Evolutionary conservation across 768 basidiomycete species (phyloP).

Genomic region (Favolaschia claudopus): DNA sequence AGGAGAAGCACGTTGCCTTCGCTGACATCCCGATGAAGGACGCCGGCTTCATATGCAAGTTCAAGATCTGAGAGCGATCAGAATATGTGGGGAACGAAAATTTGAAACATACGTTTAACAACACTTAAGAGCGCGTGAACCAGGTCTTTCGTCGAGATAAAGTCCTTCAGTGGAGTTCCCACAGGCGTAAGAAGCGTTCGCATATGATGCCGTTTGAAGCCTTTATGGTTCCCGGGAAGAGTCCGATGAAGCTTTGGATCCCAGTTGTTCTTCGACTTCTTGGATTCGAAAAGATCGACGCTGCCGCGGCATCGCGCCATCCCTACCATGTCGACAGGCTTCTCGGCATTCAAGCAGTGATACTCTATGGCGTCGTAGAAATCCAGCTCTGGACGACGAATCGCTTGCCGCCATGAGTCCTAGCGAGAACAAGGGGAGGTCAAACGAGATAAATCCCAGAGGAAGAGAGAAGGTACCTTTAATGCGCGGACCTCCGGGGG

Average conservation of each 20-base stretch:
- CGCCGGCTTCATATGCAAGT: conserved; percentile 11
- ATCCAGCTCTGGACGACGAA: conserved; percentile 14
- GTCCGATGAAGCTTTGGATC: not conserved
- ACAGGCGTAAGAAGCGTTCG: conserved; percentile 13
- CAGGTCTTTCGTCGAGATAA: not conserved
- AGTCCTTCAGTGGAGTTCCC: conserved; percentile 1
- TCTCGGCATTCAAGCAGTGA: not conserved
- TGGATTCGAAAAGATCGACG: conserved; percentile 7
- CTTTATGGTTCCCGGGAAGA: no score
- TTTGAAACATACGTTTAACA: not conserved
- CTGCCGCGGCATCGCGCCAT: conserved; percentile 19
- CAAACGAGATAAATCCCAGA: no score
- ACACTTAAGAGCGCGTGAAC: not conserved
- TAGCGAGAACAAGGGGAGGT: no score
- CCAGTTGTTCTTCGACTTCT: no score
- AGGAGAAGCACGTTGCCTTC: conserved; percentile 14
- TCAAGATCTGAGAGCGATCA: not conserved
- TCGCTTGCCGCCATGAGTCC: conserved; percentile 11
- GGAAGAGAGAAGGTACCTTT: no score
- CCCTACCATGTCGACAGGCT: not conserved
- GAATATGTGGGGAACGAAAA: not conserved
- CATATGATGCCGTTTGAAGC: conserved; percentile 1
- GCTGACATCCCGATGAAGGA: conserved; percentile 19
- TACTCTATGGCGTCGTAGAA: conserved; percentile 12
- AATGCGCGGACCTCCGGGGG: conserved; percentile 6